These are phyloP conservation scores for Seiridium cupressi DNA, from an alignment of 2,329 filamentous ascomycete genomes.

Conservation along the genomic window DNA sequence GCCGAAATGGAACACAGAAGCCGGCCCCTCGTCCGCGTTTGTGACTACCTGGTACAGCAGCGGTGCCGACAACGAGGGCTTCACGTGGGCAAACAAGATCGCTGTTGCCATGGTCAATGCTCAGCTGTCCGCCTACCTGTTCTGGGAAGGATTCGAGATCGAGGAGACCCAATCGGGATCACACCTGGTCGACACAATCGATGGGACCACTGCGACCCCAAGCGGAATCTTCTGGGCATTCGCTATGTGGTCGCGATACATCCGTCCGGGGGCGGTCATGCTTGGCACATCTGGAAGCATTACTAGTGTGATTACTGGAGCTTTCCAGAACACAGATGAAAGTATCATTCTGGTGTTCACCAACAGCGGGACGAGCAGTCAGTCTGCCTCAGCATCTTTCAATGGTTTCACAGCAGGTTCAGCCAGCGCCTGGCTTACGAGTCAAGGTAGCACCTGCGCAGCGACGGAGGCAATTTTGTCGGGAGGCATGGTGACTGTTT, in stretches of 20 bases:
- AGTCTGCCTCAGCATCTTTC: slow-evolving; percentile 12
- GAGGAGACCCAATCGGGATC: slow-evolving; percentile 24
- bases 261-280: slow-evolving; percentile 20
- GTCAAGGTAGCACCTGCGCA: slow-evolving; percentile 11
- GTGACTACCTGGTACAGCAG: slow-evolving; percentile 37
- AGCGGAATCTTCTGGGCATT: slow-evolving; percentile 23
- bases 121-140: slow-evolving; percentile 46
- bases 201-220: slow-evolving; percentile 18
- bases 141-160: slow-evolving; percentile 40
- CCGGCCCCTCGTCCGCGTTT: slow-evolving; percentile 32
- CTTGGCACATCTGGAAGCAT: slow-evolving; percentile 17
- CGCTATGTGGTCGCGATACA: slow-evolving; percentile 23
- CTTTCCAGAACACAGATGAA: slow-evolving; percentile 18
- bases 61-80: slow-evolving; percentile 37
- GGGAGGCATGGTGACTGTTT: slow-evolving; percentile 11
- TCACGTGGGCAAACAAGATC: slow-evolving; percentile 31
- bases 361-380: slow-evolving; percentile 5
- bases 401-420: slow-evolving; percentile 9
- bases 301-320: slow-evolving; percentile 16
- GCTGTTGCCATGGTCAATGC: slow-evolving; percentile 41
- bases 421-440: slow-evolving; percentile 16
- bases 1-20: slow-evolving; percentile 47
- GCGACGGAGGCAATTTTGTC: slow-evolving; percentile 8
- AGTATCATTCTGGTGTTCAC: slow-evolving; percentile 24
- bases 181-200: slow-evolving; percentile 25